Conservation (phyloP, 208 protist genomes). For the Acanthamoeba healyi region DNA sequence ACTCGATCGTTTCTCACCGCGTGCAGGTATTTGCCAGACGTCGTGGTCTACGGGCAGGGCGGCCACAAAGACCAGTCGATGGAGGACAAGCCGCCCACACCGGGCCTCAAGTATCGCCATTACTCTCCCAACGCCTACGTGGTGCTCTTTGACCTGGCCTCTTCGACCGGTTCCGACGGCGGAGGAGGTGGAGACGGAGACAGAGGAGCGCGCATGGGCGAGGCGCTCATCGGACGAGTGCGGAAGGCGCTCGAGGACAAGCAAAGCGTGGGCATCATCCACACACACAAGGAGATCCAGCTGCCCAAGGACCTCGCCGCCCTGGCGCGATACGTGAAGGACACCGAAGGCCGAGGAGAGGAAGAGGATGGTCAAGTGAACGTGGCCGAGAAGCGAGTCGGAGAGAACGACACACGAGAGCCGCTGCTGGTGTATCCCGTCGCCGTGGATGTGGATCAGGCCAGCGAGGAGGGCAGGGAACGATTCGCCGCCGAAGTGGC, state of each 20-base stretch:
- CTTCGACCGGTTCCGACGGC: background rate
- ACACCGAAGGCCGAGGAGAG: background rate
- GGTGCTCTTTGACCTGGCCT: constrained; percentile 22
- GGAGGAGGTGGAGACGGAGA: background rate
- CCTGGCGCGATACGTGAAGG: background rate
- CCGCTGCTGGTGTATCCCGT: constrained; percentile 23
- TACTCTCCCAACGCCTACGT: constrained; percentile 81
- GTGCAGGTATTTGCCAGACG: constrained; percentile 2
- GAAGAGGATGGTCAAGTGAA: background rate
- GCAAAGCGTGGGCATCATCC: background rate
- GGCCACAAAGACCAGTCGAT: constrained; percentile 1
- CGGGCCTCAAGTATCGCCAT: constrained; percentile 82
- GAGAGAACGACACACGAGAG: background rate
- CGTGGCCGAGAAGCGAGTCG: too few species aligned
- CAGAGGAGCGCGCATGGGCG: background rate
- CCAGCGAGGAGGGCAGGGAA: constrained; percentile 26
- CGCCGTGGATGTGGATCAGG: background rate
- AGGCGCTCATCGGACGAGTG: constrained; percentile 5
- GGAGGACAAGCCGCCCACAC: constrained; percentile 78
- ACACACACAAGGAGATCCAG: constrained; percentile 1
- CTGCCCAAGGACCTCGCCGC: background rate
- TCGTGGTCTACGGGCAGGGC: background rate
- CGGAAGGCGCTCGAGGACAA: constrained; percentile 7
- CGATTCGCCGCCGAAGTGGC: constrained; percentile 70
- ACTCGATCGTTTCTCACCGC: background rate